A percentile compares a stretch with the other conserved stretches of the same genome.
Conservation (phyloP, 2,329 filamentous ascomycete genomes). For the Curvularia sp. region DNA sequence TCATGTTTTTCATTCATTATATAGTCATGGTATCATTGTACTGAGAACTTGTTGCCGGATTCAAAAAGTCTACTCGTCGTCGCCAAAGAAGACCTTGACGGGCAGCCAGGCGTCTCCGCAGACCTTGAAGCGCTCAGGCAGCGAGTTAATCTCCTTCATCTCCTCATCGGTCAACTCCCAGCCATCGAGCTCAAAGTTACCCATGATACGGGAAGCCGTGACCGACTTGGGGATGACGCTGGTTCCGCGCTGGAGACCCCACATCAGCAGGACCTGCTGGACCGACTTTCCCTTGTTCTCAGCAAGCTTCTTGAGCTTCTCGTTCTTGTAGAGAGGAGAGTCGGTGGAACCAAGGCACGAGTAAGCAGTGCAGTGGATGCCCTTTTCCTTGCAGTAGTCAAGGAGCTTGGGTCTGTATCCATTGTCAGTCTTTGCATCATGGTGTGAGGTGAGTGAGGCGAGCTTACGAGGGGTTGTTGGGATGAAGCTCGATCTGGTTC, state of each 20-base stretch:
- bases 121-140: slow-evolving; percentile 75
- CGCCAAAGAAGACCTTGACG: slow-evolving; percentile 80
- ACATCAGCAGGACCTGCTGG: slow-evolving; percentile 79
- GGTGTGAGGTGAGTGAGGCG: not conserved
- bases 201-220: slow-evolving; percentile 73
- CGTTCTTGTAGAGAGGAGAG: slow-evolving; percentile 73
- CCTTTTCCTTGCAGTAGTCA: slow-evolving; percentile 73
- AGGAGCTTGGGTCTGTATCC: slow-evolving; percentile 69
- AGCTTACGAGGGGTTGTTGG: slow-evolving; percentile 72
- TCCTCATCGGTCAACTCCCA: slow-evolving; percentile 78
- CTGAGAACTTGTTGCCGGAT: not conserved
- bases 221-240: slow-evolving; percentile 88
- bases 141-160: slow-evolving; percentile 69
- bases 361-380: slow-evolving; percentile 77
- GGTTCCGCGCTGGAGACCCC: slow-evolving; percentile 82
- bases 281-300: slow-evolving; percentile 69
- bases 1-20: slow-evolving; percentile 6
- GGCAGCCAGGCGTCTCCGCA: slow-evolving; percentile 78
- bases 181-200: slow-evolving; percentile 76
- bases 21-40: slow-evolving; percentile 25
- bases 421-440: slow-evolving; percentile 17
- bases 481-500: slow-evolving; percentile 84
- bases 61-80: slow-evolving; percentile 68
- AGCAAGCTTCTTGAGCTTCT: slow-evolving; percentile 67
- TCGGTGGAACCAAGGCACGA: slow-evolving; percentile 75